Percentiles rank a stretch among this genome's conserved stretches.
Evolutionary conservation across 176 grass and related monocot genomes (phyloP).

Genomic region (Oryza longistaminata): DNA sequence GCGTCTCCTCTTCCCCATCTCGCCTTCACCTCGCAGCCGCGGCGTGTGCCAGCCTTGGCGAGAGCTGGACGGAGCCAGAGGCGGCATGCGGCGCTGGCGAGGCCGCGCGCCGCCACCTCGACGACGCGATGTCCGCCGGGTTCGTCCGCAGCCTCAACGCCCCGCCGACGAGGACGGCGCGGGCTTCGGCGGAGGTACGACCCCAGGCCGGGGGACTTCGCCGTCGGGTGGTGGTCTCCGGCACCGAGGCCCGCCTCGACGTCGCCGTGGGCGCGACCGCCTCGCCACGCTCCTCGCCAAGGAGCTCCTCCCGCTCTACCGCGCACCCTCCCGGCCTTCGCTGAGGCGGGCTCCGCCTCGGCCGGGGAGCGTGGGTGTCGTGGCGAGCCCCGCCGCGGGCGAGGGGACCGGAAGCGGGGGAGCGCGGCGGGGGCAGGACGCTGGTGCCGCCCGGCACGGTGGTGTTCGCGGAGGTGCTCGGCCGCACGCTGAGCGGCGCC

Average conservation of each 20-base stretch:
- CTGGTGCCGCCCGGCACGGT: constrained; percentile 70
- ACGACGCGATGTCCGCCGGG: constrained; percentile 35
- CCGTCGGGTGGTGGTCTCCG: constrained; percentile 79
- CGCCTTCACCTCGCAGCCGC: constrained; percentile 32
- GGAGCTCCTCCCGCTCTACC: constrained; percentile 82
- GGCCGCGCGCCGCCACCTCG: constrained; percentile 20
- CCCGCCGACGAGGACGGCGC: neutral
- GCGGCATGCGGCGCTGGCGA: neutral
- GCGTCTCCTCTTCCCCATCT: constrained; percentile 17
- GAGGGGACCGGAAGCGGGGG: constrained; percentile 41
- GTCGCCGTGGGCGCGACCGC: constrained; percentile 78
- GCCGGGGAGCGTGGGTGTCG: constrained; percentile 58
- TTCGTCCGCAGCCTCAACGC: constrained; percentile 33
- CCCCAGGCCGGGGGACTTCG: constrained; percentile 73
- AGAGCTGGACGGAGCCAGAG: neutral
- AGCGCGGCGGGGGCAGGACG: constrained; percentile 41
- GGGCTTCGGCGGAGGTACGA: constrained; percentile 44
- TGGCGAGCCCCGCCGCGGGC: constrained; percentile 34
- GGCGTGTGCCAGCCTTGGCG: neutral
- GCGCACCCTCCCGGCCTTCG: constrained; percentile 8
- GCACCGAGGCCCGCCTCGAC: constrained; percentile 78
- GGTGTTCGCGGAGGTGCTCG: constrained; percentile 79
- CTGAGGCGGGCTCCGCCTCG: constrained; percentile 4
- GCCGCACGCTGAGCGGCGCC: constrained; percentile 74
- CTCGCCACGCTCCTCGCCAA: constrained; percentile 82